Conservation (phyloP, 805 yeast species). For the Priceomyces carsonii region DNA sequence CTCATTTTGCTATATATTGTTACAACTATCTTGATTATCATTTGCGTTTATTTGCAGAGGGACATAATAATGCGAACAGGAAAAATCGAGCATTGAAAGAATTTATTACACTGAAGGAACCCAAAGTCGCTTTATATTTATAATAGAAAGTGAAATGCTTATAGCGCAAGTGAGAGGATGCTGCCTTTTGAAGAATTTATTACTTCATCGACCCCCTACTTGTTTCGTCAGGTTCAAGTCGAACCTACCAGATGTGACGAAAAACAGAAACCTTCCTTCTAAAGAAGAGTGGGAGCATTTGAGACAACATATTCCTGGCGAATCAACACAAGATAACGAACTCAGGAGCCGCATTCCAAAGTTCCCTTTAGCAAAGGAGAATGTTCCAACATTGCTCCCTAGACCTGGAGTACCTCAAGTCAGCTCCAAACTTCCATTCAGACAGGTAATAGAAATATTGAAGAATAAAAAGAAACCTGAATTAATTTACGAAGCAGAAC, state of each 20-base stretch:
- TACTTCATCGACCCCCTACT: no score
- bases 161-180: no score
- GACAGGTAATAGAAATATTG: slow-evolving; percentile 61
- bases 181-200: no score
- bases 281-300: slow-evolving; percentile 43
- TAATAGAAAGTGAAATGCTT: no score
- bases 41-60: no score
- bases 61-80: no score
- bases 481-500: slow-evolving; percentile 78
- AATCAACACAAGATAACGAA: slow-evolving; percentile 42
- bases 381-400: slow-evolving; percentile 67
- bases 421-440: slow-evolving; percentile 53
- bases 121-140: no score
- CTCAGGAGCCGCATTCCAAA: slow-evolving; percentile 62
- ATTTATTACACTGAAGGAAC: no score
- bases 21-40: no score
- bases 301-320: slow-evolving; percentile 59
- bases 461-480: slow-evolving; percentile 62
- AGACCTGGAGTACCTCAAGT: slow-evolving; percentile 79
- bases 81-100: no score
- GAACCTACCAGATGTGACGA: slow-evolving; percentile 29
- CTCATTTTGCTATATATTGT: no score
- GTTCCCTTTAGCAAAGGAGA: slow-evolving; percentile 65
- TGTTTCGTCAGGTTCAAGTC: slow-evolving; percentile 20
- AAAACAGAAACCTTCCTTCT: slow-evolving; percentile 34